phyloP scores from a whole-genome alignment of 176 grass and related monocot species.

The Microstegium vimineum region DNA sequence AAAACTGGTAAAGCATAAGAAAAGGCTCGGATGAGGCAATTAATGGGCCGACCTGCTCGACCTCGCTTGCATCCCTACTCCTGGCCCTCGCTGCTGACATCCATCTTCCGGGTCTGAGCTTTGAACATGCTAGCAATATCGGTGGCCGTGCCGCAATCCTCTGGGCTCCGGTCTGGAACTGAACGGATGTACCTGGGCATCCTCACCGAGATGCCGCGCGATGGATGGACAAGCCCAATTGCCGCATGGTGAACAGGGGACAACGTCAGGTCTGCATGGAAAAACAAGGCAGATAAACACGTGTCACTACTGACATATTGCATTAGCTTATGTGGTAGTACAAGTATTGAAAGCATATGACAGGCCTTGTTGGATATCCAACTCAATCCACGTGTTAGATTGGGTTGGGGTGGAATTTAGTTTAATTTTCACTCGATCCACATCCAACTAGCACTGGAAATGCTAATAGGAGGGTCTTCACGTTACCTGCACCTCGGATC shows the following conservation, averaged over 20 bases:
- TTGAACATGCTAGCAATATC: conserved; percentile 73
- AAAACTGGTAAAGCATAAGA: neutral
- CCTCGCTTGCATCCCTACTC: neutral
- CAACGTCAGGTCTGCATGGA: conserved; percentile 65
- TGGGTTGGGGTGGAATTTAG: neutral
- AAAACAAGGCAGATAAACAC: neutral
- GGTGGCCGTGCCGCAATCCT: conserved; percentile 58
- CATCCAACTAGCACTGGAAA: neutral
- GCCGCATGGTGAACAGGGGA: conserved; percentile 87
- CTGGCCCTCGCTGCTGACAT: conserved; percentile 32
- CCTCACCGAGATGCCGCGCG: conserved; percentile 80
- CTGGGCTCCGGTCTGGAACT: conserved; percentile 52
- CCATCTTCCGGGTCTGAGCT: conserved; percentile 79
- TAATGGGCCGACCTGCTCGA: neutral
- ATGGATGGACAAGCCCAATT: conserved; percentile 70
- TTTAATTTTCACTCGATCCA: neutral
- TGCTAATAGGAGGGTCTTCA: neutral
- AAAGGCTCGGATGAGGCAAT: neutral
- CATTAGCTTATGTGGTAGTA: neutral
- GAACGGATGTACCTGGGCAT: conserved; percentile 66
- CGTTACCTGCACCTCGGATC: conserved; percentile 75
- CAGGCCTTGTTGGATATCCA: neutral
- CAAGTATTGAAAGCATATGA: neutral
- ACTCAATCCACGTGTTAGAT: neutral
- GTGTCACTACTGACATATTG: neutral